Percentiles rank a stretch among this genome's conserved stretches.
Conservation (phyloP, 106 monocot species). For the Amphibolis antarctica region DNA sequence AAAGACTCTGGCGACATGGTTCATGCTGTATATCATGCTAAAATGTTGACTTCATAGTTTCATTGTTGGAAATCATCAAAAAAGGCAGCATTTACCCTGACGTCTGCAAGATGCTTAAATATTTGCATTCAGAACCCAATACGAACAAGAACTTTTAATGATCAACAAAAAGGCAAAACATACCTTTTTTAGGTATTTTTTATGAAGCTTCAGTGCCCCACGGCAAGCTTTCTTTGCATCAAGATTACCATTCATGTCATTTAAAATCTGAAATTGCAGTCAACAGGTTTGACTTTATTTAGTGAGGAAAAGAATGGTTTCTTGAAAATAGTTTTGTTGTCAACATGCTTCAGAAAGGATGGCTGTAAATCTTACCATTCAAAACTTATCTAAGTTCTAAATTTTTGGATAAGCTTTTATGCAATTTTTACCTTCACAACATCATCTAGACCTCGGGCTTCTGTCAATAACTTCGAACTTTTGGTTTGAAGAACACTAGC, state of each 20-base stretch:
- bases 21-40: too few species aligned
- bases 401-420: neutral
- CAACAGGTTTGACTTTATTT: neutral
- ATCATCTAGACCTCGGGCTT: slow-evolving; percentile 85
- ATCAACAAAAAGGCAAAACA: neutral
- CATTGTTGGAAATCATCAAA: too few species aligned
- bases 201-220: slow-evolving; percentile 24
- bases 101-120: too few species aligned
- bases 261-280: slow-evolving; percentile 13
- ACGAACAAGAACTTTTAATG: neutral
- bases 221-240: slow-evolving; percentile 22
- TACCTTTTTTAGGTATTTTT: slow-evolving; percentile 27
- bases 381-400: neutral
- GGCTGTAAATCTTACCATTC: too few species aligned
- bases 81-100: too few species aligned
- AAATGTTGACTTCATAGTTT: too few species aligned
- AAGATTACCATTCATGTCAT: slow-evolving; percentile 22
- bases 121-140: too few species aligned
- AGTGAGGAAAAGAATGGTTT: too few species aligned
- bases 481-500: slow-evolving; percentile 85
- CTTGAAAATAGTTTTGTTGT: too few species aligned
- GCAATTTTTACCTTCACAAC: slow-evolving; percentile 55
- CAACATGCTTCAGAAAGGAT: too few species aligned
- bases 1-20: too few species aligned
- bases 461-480: slow-evolving; percentile 61